Base-by-base conservation (phyloP, 2,329 filamentous ascomycete species). In the Pseudogymnoascus sp. region DNA sequence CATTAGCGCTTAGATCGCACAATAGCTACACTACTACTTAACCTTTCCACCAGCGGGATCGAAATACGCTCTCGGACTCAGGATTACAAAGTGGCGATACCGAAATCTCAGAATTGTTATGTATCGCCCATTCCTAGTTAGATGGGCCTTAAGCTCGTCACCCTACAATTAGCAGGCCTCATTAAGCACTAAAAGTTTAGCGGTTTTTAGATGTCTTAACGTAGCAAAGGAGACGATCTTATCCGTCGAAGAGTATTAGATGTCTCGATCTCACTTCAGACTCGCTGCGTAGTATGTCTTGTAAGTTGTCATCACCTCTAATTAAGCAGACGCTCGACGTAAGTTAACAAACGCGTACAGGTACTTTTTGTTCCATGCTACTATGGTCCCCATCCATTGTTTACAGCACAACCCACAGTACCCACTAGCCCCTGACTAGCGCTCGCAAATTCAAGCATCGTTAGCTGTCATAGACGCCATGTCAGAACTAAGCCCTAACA, bases 31-130 rank as follows among this genome's bases (percentile, higher is more conserved):
- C 11, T 66, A 64, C 33, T 67, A 62, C 22, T 28, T 22, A 1
- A 61, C 53, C 11, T 59, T 60, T 35, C 61, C 59, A 19, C 59
- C 37, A n/a, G 56, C 63, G 12, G 59, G 61, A 26, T 46, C 31
- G 38, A 60, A 65, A 46, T 63, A 62, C 26, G 40, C 50, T 5
- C 61, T 66, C 14, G 53, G 46, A 6, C 61, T 63, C 22, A 56
- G 61, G 5, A 61, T 66, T 10, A 61, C 63, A 46, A 60, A 63
- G 50, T 67, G 65, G 65, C 64, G 65, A 31, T 66, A 66, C 28
- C 56, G 65, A 16, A 67, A 67, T 19, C 35, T 67, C n/a, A 50
- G 65, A 56, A 61, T 67, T 28, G 61, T 67, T 6, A 65, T 67
- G 61, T 67, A 66, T 37, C 64, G 65, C 6, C 65, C 65, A 16